These are phyloP conservation scores for Rutidosis leptorrhynchoides DNA, from an alignment of 129 eudicot genomes.

Conservation along the genomic window DNA sequence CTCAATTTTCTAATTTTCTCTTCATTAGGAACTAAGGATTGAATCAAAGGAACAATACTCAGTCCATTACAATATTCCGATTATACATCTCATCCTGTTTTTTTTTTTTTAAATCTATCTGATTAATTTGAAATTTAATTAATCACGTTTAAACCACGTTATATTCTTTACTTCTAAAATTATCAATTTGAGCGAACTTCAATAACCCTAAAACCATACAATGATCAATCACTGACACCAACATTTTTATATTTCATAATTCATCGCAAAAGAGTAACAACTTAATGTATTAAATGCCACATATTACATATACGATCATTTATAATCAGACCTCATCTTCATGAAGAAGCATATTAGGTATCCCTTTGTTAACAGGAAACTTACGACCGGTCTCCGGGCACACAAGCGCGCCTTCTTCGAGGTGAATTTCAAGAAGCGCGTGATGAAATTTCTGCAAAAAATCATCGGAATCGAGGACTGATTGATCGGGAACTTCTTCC, in stretches of 20 bases:
- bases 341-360: slow-evolving; percentile 93
- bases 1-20: too few relatives aligned
- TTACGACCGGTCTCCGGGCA: slow-evolving; percentile 90
- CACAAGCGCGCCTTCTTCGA: slow-evolving; percentile 89
- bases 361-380: slow-evolving; percentile 85
- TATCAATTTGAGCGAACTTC: too few relatives aligned
- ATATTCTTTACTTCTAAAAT: too few relatives aligned
- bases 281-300: background rate
- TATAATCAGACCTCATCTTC: slow-evolving; percentile 80
- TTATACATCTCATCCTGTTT: too few relatives aligned
- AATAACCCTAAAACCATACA: too few relatives aligned
- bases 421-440: slow-evolving; percentile 82
- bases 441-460: slow-evolving; percentile 75
- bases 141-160: too few relatives aligned
- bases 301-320: background rate
- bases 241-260: background rate
- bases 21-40: too few relatives aligned
- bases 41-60: too few relatives aligned
- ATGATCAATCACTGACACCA: background rate
- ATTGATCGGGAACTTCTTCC: slow-evolving; percentile 49
- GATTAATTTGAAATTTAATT: too few relatives aligned
- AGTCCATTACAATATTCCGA: too few relatives aligned
- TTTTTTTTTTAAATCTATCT: too few relatives aligned
- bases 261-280: background rate
- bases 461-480: slow-evolving; percentile 64